Percentiles rank a stretch among this genome's conserved stretches.
Conservation (phyloP, 116 monocot genomes). For the Papilionanthe hybrid region DNA sequence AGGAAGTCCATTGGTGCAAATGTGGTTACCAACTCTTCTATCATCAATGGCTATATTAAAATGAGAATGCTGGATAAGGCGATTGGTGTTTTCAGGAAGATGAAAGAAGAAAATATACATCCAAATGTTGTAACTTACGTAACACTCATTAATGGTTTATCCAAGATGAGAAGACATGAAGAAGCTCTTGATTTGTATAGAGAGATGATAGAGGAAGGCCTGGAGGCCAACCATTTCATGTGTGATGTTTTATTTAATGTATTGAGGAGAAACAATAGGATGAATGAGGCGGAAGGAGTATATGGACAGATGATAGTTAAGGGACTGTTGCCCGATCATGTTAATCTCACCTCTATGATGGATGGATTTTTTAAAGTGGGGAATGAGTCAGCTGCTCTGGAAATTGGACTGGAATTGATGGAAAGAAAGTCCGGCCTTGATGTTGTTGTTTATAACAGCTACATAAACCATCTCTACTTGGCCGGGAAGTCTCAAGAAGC, state of each 20-base stretch:
- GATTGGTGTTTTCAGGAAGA: constrained; percentile 40
- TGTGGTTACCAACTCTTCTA: constrained; percentile 64
- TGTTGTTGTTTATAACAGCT: constrained; percentile 73
- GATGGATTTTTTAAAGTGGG: constrained; percentile 77
- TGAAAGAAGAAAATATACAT: constrained; percentile 49
- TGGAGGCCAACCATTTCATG: constrained; percentile 47
- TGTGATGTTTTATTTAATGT: constrained; percentile 71
- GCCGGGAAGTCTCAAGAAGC: constrained; percentile 65
- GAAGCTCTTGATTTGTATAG: constrained; percentile 55
- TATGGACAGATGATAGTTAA: constrained; percentile 40
- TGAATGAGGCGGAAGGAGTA: constrained; percentile 50
- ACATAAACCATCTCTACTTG: constrained; percentile 64
- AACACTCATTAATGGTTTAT: constrained; percentile 57
- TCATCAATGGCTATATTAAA: constrained; percentile 70
- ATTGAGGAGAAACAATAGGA: constrained; percentile 59
- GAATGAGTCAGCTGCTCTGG: constrained; percentile 50
- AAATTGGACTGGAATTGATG: constrained; percentile 59
- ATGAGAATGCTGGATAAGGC: constrained; percentile 61
- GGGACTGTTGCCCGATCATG: constrained; percentile 48
- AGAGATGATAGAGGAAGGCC: constrained; percentile 52
- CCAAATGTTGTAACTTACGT: constrained; percentile 67
- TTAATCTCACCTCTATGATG: constrained; percentile 88
- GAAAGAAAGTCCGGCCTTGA: constrained; percentile 50
- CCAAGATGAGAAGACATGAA: constrained; percentile 53
- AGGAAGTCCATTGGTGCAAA: constrained; percentile 35